Percentiles rank a stretch among this genome's conserved stretches.
Conservation (phyloP, 257 asterid genomes). For the Linderniella brevidens region DNA sequence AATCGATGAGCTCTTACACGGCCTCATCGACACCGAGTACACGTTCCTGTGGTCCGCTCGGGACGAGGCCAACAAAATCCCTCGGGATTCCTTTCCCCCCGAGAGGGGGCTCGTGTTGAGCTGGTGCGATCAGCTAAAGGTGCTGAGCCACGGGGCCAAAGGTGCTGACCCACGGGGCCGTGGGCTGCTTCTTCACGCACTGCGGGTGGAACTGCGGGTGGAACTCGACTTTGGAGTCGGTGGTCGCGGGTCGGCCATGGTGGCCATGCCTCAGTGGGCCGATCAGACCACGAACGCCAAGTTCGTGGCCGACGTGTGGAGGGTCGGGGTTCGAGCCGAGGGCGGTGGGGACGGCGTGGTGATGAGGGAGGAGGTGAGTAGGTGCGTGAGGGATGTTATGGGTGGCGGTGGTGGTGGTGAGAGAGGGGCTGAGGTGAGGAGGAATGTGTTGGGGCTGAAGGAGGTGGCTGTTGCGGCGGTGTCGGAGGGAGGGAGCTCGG, state of each 20-base stretch:
- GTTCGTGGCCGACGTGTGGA: constrained; percentile 25
- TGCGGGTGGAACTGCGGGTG: constrained; percentile 61
- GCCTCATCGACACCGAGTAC: neutral
- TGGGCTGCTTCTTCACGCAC: constrained; percentile 31
- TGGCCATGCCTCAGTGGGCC: constrained; percentile 24
- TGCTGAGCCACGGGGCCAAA: constrained; percentile 15
- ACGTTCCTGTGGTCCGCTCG: neutral
- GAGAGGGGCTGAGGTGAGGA: constrained; percentile 1
- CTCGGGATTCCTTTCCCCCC: neutral
- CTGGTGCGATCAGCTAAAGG: constrained; percentile 18
- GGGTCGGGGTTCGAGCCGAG: constrained; percentile 17
- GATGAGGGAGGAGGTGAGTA: constrained; percentile 14
- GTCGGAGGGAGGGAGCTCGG: no score
- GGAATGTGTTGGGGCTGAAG: neutral
- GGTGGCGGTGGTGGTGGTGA: constrained; percentile 16
- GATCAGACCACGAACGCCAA: constrained; percentile 37
- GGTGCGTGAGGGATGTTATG: constrained; percentile 15
- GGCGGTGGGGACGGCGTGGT: constrained; percentile 19
- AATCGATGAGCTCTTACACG: neutral
- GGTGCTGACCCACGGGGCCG: constrained; percentile 15
- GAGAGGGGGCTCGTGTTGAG: constrained; percentile 7
- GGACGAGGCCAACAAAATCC: neutral
- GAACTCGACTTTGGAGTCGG: constrained; percentile 40
- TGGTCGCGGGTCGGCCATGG: constrained; percentile 23
- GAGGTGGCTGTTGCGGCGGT: no score